Base-by-base conservation (phyloP, 148 eudicot species). In the Persicaria tinctoria region DNA sequence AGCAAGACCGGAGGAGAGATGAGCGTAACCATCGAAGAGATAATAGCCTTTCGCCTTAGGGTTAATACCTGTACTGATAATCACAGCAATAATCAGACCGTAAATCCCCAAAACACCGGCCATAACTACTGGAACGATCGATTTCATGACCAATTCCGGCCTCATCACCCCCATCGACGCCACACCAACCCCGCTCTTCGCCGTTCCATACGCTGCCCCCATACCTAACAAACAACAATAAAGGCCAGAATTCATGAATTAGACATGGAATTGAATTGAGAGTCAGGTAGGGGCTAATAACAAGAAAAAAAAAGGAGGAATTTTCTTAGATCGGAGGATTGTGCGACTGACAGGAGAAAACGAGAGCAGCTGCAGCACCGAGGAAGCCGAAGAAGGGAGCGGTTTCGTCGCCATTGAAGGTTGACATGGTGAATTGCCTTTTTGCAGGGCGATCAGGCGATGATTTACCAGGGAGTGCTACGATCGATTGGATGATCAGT, bases 321-420 rank as follows among this genome's bases (percentile, higher is more conserved):
- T 12, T 50, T 1, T 7, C 17, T 6, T 17, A 71, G 48, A 78
- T 69, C 71, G 64, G 38, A 18, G 1, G 17, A 20, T 56, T 60
- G 48, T 41, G 38, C 12, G 77, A 59, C 79, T 12, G 84, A 90
- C 94, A 87, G 56, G 94, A 90, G 86, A 90, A 90, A 46, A 90
- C 87, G 76, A 90, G 89, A 23, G 94, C 94, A 2, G 94, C 81
- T 66, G 94, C 94, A 56, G 94, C 93, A 5, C 93, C 93, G 27
- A 89, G 84, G 63, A 89, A 89, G 75, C 94, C 94, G 84, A 89
- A 89, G 79, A 90, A 90, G 3, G 94, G 94, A 27, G 94, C 94
- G 7, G 87, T 87, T 81, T 90, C 94, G 81, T 90, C 94, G 46
- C 94, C 94, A 78, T 84, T 87, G 85, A 90, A 90, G 64, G 77